Evolutionary conservation across 2,329 filamentous ascomycete species (phyloP), one percentile per base, ranked within the genome.

Genomic region (Ascochyta viciae-villosae): DNA sequence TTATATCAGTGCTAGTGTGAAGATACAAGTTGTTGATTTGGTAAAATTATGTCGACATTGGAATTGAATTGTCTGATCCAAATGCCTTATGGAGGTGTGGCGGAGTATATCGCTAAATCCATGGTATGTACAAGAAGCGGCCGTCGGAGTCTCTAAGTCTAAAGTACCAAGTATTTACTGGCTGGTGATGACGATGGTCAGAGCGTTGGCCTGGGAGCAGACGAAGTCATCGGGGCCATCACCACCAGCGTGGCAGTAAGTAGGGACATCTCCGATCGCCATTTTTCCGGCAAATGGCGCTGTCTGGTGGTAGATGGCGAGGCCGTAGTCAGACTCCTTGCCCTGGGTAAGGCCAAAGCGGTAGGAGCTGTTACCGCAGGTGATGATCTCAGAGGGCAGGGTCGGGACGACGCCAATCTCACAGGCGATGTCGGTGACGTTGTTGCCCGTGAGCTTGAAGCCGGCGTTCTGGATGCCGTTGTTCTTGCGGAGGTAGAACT

Each of bases 181-280:
- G 23, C 31, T n/a, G 13, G 43, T 41, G 38, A 67, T 62, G 26
- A 63, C 58, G 44, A 65, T 53, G 23, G 62, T 64, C 13, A 51
- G 12, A 7, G 8, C 16, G 15, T n/a, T 16, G 26, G 50, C 23
- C 63, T 67, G 64, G 19, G 40, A 10, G 57, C 64, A 68, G 24
- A 65, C 46, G 9, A 59, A 63, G 56, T 69, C 66, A 8, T 64
- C 24, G 2, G 50, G 39, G 3, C 58, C 62, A 26, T 62, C 55
- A 4, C 64, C 62, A n/a, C 62, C 66, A 44, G 66, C 62, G 13
- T 35, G 62, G 58, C 65, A 69, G 53, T 65, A 63, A 2, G 61
- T 62, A 7, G 62, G 55, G 4, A 62, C 57, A 16, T 42, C 42
- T 10, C 52, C 64, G 9, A 45, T 39, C 2, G 53, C 57, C 27